Evolutionary conservation across 2,329 filamentous ascomycete genomes (phyloP), one percentile per base, ranked within the genome.

Genomic region (Falciphora oryzae): DNA sequence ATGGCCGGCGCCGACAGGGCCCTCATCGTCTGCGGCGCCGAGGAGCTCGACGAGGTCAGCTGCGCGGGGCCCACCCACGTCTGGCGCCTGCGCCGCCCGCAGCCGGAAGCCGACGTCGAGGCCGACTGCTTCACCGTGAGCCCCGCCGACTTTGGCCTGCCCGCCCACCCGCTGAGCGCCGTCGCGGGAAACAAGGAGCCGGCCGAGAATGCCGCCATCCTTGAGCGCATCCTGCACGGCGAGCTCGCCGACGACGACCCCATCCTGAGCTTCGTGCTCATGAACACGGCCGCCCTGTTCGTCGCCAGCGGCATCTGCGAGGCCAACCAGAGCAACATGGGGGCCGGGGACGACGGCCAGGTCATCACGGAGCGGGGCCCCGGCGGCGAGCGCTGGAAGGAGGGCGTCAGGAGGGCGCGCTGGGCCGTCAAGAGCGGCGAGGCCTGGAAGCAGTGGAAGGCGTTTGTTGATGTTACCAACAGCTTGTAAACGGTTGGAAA

Each of bases 21-120:
- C 3, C 80, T 99, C 76, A 85, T 99, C 28, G 91, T 98, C 25
- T 99, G 94, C 73, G 95, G 95, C 58, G 89, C 91, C 69, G 96
- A 98, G 78, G 92, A 98, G 70, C 86, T 99, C 35, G 95, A 99
- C 74, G 95, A 99, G 79, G 86, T 99, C 67, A 95, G 91, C 71
- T 97, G 94, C 70, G 95, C 94, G 1, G 94, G 95, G 0, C 83
- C 83, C 50, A 96, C 93, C 2, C 88, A 91, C 71, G 97, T 93
- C 83, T 99, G 95, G 95, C 87, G 87, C 77, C 78, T 97, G 31
- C 80, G 84, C 64, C 62, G 62, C 14, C 25, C 56, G 1, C 79
- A 83, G 28, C 75, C 77, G 4, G 72, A 74, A 53, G 60, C 74
- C 56, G 74, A 75, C 53, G 64, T 62, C 69, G 68, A 76, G 72